Evolutionary conservation across 345 rosid genomes (phyloP).

Genomic region (Hevea brasiliensis): DNA sequence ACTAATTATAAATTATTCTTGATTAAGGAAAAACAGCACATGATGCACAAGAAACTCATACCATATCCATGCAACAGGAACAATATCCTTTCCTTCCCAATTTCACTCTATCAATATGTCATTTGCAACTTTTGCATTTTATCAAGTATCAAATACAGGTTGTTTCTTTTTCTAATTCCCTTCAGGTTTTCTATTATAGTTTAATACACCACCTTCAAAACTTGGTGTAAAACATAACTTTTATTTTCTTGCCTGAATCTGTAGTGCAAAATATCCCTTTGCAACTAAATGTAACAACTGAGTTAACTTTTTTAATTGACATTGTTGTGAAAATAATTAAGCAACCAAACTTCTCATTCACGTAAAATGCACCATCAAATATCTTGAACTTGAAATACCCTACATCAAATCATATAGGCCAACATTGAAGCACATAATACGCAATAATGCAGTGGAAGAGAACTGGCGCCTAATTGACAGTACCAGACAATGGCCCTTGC

Average conservation of each 20-base stretch:
- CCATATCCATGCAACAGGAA: background rate
- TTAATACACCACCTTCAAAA: too few relatives aligned
- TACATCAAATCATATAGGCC: background rate
- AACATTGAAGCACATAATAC: background rate
- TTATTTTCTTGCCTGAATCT: background rate
- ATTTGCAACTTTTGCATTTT: background rate
- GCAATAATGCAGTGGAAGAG: background rate
- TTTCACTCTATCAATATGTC: background rate
- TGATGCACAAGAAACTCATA: background rate
- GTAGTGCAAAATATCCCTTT: background rate
- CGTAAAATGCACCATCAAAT: background rate
- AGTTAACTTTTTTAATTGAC: background rate
- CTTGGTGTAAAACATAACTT: background rate
- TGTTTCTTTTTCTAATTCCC: background rate
- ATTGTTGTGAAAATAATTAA: background rate
- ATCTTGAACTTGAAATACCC: constrained; percentile 2
- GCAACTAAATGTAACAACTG: background rate
- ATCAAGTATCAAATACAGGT: background rate
- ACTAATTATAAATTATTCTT: background rate
- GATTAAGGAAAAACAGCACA: background rate
- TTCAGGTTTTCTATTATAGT: background rate
- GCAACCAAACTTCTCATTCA: background rate
- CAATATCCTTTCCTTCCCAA: background rate
- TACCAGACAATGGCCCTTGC: constrained; percentile 98
- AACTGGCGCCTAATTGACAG: constrained; percentile 2